A percentile compares a stretch with the other conserved stretches of the same genome.
These are phyloP conservation scores for Huiozyma naganishii DNA, from an alignment of 805 yeast species.

Conservation along the genomic window DNA sequence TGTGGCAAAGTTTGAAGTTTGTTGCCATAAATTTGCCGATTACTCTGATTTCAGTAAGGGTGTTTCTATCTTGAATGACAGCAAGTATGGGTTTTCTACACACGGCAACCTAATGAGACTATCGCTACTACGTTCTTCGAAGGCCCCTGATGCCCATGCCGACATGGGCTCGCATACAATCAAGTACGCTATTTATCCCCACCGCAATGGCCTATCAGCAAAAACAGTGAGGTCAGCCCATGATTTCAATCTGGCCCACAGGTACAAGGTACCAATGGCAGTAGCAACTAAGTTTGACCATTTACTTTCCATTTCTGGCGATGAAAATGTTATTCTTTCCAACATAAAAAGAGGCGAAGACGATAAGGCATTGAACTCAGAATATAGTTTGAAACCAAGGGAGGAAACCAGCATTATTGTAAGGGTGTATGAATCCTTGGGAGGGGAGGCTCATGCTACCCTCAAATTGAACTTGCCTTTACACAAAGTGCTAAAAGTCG, in stretches of 20 bases:
- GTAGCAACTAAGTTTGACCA: conserved; percentile 16
- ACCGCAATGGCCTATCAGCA: conserved; percentile 50
- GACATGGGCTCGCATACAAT: conserved; percentile 85
- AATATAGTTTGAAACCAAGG: conserved; percentile 35
- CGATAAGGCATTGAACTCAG: conserved; percentile 45
- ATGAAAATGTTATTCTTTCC: conserved; percentile 53
- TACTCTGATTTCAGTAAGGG: conserved; percentile 81
- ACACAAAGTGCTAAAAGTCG: conserved; percentile 41
- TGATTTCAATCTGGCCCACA: conserved; percentile 56
- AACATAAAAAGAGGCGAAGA: conserved; percentile 83
- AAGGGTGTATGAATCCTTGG: conserved; percentile 79
- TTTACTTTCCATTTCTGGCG: conserved; percentile 35
- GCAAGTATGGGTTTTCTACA: conserved; percentile 84
- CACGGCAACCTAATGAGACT: conserved; percentile 89
- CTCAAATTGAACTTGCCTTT: conserved; percentile 39
- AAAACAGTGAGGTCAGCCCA: conserved; percentile 66
- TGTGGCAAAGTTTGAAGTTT: conserved; percentile 90
- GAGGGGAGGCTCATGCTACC: conserved; percentile 56
- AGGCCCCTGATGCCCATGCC: conserved; percentile 89
- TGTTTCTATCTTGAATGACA: conserved; percentile 70
- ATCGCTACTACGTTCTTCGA: conserved; percentile 80
- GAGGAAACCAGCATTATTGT: conserved; percentile 47
- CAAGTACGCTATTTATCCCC: conserved; percentile 79
- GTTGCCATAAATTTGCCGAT: conserved; percentile 90
- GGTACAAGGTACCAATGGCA: conserved; percentile 12